Percentiles rank a stretch among this genome's conserved stretches.
phyloP scores from a whole-genome alignment of 2,329 filamentous ascomycete genomes.

The Fonsecaea nubica region DNA sequence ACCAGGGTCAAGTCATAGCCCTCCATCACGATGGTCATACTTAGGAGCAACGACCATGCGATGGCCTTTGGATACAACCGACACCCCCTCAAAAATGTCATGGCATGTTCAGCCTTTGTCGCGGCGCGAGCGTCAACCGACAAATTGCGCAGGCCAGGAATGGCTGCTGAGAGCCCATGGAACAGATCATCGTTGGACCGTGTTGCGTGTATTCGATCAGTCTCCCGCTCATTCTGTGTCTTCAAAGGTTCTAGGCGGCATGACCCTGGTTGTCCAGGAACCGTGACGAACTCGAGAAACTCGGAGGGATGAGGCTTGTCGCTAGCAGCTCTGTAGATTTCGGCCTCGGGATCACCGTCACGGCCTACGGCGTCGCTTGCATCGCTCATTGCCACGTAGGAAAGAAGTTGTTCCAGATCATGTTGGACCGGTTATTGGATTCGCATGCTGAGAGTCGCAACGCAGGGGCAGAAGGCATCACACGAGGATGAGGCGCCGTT shows the following conservation, averaged over 20 bases:
- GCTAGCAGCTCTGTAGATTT: conserved; percentile 19
- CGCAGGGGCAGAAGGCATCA: background rate
- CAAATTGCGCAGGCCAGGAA: conserved; percentile 37
- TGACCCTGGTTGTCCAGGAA: conserved; percentile 2
- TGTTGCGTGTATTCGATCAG: conserved; percentile 26
- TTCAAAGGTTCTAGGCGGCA: conserved; percentile 29
- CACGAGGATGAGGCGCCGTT: background rate
- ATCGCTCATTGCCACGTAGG: conserved; percentile 27
- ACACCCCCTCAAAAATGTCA: conserved; percentile 40
- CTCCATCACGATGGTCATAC: conserved; percentile 43
- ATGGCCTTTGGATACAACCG: conserved; percentile 43
- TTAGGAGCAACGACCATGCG: conserved; percentile 42
- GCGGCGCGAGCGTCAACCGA: conserved; percentile 37
- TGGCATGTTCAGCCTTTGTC: conserved; percentile 40
- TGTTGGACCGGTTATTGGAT: conserved; percentile 1
- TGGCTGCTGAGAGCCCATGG: conserved; percentile 33
- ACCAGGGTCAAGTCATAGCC: conserved; percentile 44
- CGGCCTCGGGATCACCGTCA: conserved; percentile 1
- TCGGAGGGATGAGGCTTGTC: conserved; percentile 37
- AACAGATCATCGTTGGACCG: conserved; percentile 39
- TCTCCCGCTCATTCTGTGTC: conserved; percentile 4
- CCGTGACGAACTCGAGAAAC: conserved; percentile 36
- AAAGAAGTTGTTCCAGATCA: conserved; percentile 4
- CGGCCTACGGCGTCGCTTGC: conserved; percentile 23
- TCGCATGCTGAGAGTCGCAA: background rate